Conservation (phyloP, 2,329 filamentous ascomycete species). For the Hymenoscyphus scutula region DNA sequence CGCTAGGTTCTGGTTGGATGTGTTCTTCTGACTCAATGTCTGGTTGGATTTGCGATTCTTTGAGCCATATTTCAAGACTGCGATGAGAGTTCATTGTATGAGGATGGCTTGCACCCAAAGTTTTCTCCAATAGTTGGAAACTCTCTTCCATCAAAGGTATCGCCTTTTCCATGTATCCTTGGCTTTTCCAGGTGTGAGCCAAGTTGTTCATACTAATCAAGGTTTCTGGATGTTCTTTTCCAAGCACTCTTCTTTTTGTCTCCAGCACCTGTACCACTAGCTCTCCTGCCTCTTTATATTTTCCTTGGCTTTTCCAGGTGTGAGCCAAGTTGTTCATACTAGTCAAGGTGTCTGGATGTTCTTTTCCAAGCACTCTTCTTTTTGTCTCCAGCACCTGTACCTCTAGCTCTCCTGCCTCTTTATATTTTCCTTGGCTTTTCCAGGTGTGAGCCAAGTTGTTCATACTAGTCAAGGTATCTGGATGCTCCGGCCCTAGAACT, state of each 20-base stretch:
- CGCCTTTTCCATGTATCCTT: neutral
- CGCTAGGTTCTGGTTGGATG: neutral
- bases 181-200: neutral
- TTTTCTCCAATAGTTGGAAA: neutral
- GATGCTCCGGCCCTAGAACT: too few relatives aligned
- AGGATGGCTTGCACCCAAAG: neutral
- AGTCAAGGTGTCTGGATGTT: neutral
- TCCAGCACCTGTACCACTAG: neutral
- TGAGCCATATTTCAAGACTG: neutral
- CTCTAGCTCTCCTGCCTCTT: neutral
- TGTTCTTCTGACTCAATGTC: neutral
- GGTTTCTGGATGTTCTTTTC: conserved; percentile 1
- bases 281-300: conserved; percentile 4
- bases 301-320: neutral
- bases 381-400: neutral
- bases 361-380: neutral
- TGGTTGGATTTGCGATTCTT: neutral
- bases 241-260: neutral
- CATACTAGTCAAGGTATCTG: neutral
- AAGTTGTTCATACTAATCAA: neutral
- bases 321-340: neutral
- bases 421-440: too few relatives aligned
- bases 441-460: neutral
- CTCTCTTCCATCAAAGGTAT: neutral
- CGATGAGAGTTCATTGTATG: neutral